Evolutionary conservation across 2,329 filamentous ascomycete genomes (phyloP).

Genomic region (Penicillium sp.): DNA sequence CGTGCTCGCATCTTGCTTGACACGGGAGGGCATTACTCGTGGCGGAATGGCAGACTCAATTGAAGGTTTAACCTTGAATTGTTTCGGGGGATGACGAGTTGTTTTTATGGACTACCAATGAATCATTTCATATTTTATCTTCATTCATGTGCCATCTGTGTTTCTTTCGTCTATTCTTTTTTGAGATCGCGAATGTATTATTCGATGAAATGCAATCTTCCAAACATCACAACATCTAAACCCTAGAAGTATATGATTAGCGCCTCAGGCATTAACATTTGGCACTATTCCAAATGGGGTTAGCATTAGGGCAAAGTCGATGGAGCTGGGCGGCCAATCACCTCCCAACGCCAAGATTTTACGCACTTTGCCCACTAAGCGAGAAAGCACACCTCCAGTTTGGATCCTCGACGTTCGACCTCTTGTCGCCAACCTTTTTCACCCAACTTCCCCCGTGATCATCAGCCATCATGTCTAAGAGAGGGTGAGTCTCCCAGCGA

Average conservation of each 20-base stretch:
- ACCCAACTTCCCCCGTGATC: constrained; percentile 34
- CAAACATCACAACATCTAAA: not conserved
- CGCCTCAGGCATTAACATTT: constrained; percentile 4
- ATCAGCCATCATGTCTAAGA: constrained; percentile 44
- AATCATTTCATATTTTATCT: constrained; percentile 4
- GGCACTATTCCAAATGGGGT: constrained; percentile 13
- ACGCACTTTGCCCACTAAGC: constrained; percentile 38
- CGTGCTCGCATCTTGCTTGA: constrained; percentile 16
- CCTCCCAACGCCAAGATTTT: constrained; percentile 35
- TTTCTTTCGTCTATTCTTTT: constrained; percentile 2
- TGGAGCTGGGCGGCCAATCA: constrained; percentile 20
- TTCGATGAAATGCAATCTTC: not conserved
- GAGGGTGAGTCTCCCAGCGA: constrained; percentile 38
- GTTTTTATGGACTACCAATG: constrained; percentile 5
- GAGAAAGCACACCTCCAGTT: constrained; percentile 30
- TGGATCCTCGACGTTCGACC: constrained; percentile 24
- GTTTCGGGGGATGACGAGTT: not conserved
- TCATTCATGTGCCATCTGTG: constrained; percentile 1
- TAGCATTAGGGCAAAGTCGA: constrained; percentile 34
- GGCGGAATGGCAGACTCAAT: constrained; percentile 5
- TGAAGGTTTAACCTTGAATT: constrained; percentile 1
- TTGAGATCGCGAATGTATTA: constrained; percentile 8
- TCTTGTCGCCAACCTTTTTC: constrained; percentile 28
- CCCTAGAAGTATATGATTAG: not conserved
- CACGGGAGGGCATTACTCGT: constrained; percentile 7